Conservation (phyloP, 768 basidiomycete genomes). For the Russula griseocarnosa region DNA sequence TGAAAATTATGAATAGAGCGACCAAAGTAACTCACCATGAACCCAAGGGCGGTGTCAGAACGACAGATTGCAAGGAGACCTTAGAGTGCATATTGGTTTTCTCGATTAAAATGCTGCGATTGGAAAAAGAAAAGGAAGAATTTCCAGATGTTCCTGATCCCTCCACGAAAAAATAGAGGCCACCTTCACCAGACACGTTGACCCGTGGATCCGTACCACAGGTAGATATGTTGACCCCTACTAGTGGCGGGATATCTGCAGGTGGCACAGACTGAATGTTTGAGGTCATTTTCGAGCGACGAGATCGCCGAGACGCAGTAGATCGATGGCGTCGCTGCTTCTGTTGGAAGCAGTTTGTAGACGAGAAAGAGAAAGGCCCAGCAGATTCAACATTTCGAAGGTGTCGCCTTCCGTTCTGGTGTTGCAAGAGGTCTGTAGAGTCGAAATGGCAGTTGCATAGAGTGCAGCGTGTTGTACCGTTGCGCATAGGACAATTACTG, state of each 20-base stretch:
- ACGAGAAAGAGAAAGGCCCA: too few species aligned
- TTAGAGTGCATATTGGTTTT: too few species aligned
- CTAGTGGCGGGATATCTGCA: background rate
- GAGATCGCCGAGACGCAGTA: too few species aligned
- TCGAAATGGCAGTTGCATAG: conserved; percentile 23
- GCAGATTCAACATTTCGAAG: background rate
- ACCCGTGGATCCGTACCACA: background rate
- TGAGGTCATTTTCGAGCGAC: background rate
- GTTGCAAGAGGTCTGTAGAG: background rate
- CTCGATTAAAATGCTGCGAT: too few species aligned
- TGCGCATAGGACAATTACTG: too few species aligned
- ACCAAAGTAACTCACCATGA: too few species aligned
- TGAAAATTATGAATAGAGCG: too few species aligned
- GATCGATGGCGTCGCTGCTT: too few species aligned
- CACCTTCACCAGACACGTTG: conserved; percentile 11
- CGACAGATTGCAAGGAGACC: too few species aligned
- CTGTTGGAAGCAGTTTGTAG: too few species aligned
- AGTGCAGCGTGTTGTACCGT: conserved; percentile 19
- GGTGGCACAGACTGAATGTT: background rate
- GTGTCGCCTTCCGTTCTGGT: conserved; percentile 3
- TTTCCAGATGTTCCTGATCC: background rate
- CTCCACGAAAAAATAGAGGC: conserved; percentile 8
- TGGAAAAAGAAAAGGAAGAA: background rate
- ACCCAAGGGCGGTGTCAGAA: too few species aligned
- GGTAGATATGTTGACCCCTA: background rate